Evolutionary conservation across 768 basidiomycete species (phyloP), one percentile per base, ranked within the genome.

Genomic region (Agaricus bisporus): DNA sequence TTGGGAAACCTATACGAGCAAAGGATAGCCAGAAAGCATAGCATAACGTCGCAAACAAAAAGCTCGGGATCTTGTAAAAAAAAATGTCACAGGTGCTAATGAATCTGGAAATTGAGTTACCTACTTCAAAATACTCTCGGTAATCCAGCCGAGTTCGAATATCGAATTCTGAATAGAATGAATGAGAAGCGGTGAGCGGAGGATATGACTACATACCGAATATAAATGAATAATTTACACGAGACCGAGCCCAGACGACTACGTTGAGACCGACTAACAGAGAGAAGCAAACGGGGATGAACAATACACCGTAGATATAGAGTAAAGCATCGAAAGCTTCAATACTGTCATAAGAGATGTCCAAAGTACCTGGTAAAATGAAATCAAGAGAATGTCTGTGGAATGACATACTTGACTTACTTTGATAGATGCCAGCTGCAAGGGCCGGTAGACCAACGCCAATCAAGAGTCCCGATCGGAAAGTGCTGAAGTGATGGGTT

Each of bases 181-280:
- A n/a, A 48, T 35, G 32, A 4, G 29, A 48, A 35, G 10, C 32
- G 29, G 5, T 4, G 14, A 15, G 4, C 10, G 4, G 12, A 14
- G 3, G 29, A 10, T n/a, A 45, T 22, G 12, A 37, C 18, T 10
- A 35, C 78, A 37, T 55, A 88, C 88, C 88, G 61, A 95, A 90
- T 35, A 95, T 90, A 66, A 98, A 95, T n/a, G 85, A 79, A 61
- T 94, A 95, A 64, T 98, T 98, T 60, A 99, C 92, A 43, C 88
- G 77, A 5, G 84, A 73, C 4, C 70, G 68, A 0, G 81, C 74
- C 87, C 90, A 99, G 0, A 85, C 86, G 18, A 85, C 59, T 4
- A 98, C 58, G 64, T 99, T 98, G n/a, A 88, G 54, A 22, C 91
- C 88, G 50, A 98, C 80, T 1, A 97, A 70, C 29, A 91, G 56